These are phyloP conservation scores for Musa beccarii DNA, from an alignment of 176 grass and related monocot genomes.

Conservation along the genomic window DNA sequence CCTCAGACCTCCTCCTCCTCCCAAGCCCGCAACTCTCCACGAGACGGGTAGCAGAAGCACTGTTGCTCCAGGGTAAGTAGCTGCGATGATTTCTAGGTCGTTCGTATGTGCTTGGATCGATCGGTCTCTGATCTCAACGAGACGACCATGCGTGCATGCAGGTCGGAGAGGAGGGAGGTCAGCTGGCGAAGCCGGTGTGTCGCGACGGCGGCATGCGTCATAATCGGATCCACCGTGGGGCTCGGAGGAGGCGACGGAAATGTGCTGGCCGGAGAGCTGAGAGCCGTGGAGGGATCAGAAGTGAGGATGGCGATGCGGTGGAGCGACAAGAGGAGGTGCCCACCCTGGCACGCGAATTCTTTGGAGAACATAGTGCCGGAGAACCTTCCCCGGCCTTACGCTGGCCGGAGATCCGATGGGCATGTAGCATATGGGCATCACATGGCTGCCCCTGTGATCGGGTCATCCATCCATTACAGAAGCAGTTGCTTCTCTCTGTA, in stretches of 20 bases:
- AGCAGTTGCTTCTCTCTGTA: conserved; percentile 1
- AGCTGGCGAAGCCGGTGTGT: conserved; percentile 41
- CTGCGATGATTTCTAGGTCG: not conserved
- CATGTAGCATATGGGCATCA: conserved; percentile 7
- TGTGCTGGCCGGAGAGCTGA: not conserved
- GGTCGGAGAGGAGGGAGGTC: not conserved
- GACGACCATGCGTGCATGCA: not conserved
- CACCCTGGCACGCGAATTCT: conserved; percentile 63
- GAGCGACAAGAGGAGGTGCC: conserved; percentile 80
- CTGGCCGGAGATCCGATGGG: conserved; percentile 37
- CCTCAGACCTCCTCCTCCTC: conserved; percentile 26
- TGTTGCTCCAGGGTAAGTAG: conserved; percentile 20
- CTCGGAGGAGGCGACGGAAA: not conserved
- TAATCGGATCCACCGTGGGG: conserved; percentile 31
- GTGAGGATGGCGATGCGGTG: conserved; percentile 29
- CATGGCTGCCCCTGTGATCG: not conserved
- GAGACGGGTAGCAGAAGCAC: not conserved
- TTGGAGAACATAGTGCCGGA: conserved; percentile 85
- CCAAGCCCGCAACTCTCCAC: not conserved
- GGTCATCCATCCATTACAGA: not conserved
- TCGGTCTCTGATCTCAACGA: not conserved
- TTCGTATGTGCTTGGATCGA: not conserved
- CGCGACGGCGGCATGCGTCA: conserved; percentile 37
- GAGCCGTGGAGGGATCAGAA: not conserved
- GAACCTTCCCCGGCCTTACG: conserved; percentile 66